Evolutionary conservation across 2,329 filamentous ascomycete species (phyloP), one percentile per base, ranked within the genome.

Genomic region (Talaromyces funiculosus): DNA sequence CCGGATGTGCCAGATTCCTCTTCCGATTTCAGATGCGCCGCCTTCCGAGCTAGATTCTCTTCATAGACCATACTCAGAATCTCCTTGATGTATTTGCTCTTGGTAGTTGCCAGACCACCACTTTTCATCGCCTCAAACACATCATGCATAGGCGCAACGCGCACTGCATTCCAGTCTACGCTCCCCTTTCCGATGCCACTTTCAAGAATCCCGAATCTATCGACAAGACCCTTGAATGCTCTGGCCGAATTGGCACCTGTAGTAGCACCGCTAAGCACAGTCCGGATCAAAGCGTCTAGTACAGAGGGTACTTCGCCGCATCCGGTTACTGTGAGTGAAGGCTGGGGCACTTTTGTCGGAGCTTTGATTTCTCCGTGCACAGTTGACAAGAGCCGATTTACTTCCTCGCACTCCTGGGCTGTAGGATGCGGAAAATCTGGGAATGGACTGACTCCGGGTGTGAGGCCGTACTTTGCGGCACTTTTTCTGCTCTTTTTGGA

Each of bases 111-210:
- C 2, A 92, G 77, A 0, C 91, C 91, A 9, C 89, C 90, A 7
- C 77, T 75, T 65, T 85, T 86, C 68, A 94, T 91, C 0, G 88
- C 84, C 55, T 87, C 76, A 49, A 83, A 84, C n/a, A 94, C 78
- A 5, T 88, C 83, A 40, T 82, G 77, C 4, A 83, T 70, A 1
- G 83, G 72, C 1, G 86, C 84, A 26, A 77, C 72, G 22, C 85
- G 83, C 1, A 92, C 86, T 9, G 84, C 84, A 65, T 90, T 84
- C 88, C 89, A 93, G 69, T 92, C 79, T 7, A 92, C 86, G 59
- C 87, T 90, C 3, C 87, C 87, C 66, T 87, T 85, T 4, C 87
- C 88, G 9, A 87, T 75, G 6, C 88, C 85, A 43, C 82, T 78
- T 33, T 85, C 71, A 3, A 88, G 74, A 18, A 84, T 78, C 0